Evolutionary conservation across 345 rosid species (phyloP), one percentile per base, ranked within the genome.

Genomic region (Lagerstroemia speciosa): DNA sequence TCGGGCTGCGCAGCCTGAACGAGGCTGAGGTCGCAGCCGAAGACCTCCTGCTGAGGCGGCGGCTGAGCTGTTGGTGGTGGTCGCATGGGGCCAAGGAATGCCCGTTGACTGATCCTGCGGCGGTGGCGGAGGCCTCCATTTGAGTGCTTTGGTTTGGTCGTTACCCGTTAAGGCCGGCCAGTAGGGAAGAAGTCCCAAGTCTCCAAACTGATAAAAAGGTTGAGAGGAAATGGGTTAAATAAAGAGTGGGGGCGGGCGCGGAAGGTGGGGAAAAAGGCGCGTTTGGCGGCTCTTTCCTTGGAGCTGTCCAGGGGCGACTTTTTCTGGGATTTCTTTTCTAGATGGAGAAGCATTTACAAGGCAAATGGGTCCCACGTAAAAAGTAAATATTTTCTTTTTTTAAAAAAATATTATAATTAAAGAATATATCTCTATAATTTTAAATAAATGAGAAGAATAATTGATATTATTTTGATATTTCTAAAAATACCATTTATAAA

Each of bases 1-100:
- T 86, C 1, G 91, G 84, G 63, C 82, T 69, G 26, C 85, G 81
- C 22, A 88, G 78, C 38, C 89, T 76, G 69, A 88, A 88, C 0
- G 93, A 88, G 11, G 87, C 74, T 0, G n/a, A n/a, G n/a, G n/a
- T n/a, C n/a, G n/a, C n/a, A n/a, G 87, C 74, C 1, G 71, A 64
- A 2, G 65, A 17, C 66, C 27, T 71, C 52, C 30, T 46, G 73
- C 74, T 73, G 34, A 75, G 69, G 64, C 31, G 75, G 48, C 74
- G 66, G 22, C 45, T 69, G 69, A 72, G 62, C 55, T n/a, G n/a
- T n/a, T n/a, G n/a, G 46, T 27, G 73, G 22, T 38, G 52, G 63
- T n/a, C n/a, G n/a, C n/a, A 22, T 22, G 2, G 33, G 45, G 68
- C 33, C 5, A 64, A 34, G 48, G 24, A 12, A 15, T 27, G 32